Base-by-base conservation (phyloP, 768 basidiomycete genomes). In the Porphyrellus cyaneotinctus region DNA sequence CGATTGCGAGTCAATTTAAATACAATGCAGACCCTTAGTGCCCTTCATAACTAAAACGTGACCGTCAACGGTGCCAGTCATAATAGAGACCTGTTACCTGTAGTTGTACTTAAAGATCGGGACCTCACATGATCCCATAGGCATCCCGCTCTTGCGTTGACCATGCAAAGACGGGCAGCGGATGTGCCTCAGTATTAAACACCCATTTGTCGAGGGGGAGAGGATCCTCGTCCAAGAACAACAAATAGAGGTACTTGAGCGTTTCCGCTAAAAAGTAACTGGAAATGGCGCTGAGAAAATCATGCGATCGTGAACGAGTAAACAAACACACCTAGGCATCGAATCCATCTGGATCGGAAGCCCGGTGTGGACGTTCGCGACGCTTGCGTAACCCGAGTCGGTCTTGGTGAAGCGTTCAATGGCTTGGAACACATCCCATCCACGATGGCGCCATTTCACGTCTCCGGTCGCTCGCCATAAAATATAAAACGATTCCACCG, bases 81-180 rank as follows among this genome's bases (percentile, higher is more conserved):
- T 28, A 28, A n/a, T n/a, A n/a, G n/a, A n/a, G n/a, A n/a, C n/a
- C 26, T 4, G 26, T 28, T 5, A 28, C 26, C 9, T 28, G 26
- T 28, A 28, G n/a, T n/a, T n/a, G n/a, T n/a, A n/a, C n/a, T n/a
- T 28, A 28, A 28, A 24, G n/a, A 22, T 32, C 20, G 20, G 6
- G 41, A 12, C n/a, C 28, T 61, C 30, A 62, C 8, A 51, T 18
- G 8, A 63, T 60, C 20, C 64, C 63, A 37, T 79, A 82, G 44
- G 65, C 65, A 50, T 70, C 61, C 58, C 72, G 78, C 67, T 88
- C 85, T 60, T 72, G 70, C 24, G 59, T 58, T 4, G 76, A 79
- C 86, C 85, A 88, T 48, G 74, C 61, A 61, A 88, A 85, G 37
- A 89, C 75, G n/a, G 87, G 87, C 10, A 91, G 71, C 10, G 89